Conservation (phyloP, 768 basidiomycete genomes). For the Russula sp. region DNA sequence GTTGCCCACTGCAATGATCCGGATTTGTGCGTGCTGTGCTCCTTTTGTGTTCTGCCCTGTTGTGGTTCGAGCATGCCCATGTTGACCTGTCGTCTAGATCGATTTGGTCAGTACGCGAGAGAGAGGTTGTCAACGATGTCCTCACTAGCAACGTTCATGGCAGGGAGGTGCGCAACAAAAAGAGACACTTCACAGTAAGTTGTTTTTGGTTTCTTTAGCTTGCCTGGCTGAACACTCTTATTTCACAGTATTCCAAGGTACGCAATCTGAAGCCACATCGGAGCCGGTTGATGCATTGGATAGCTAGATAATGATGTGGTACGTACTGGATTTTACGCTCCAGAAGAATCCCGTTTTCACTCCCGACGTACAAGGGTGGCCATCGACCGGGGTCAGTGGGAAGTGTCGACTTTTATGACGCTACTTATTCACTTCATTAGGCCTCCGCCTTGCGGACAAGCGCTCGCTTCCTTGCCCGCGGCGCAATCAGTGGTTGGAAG, state of each 20-base stretch:
- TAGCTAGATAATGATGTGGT: conserved; percentile 84
- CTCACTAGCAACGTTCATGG: conserved; percentile 22
- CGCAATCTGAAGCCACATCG: conserved; percentile 20
- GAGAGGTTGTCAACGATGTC: conserved; percentile 21
- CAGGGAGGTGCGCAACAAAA: conserved; percentile 87
- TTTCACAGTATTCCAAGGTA: conserved; percentile 70
- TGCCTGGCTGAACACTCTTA: not conserved
- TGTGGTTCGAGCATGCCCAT: not conserved
- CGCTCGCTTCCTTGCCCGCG: conserved; percentile 83
- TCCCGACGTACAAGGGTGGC: conserved; percentile 62
- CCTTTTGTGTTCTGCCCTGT: not conserved
- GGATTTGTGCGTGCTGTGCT: conserved; percentile 57
- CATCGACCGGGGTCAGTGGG: conserved; percentile 68
- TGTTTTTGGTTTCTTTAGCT: not conserved
- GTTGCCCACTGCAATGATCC: conserved; percentile 64
- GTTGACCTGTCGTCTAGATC: conserved; percentile 44
- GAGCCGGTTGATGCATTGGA: not conserved
- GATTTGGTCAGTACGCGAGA: conserved; percentile 59
- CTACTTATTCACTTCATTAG: conserved; percentile 30
- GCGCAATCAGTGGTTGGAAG: conserved; percentile 61
- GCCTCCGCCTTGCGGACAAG: conserved; percentile 89
- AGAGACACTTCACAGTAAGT: conserved; percentile 78
- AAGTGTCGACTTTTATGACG: not conserved
- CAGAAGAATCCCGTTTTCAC: conserved; percentile 1
- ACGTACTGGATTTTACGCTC: conserved; percentile 25